phyloP scores from a whole-genome alignment of 129 eudicot genomes.

The Centella asiatica region DNA sequence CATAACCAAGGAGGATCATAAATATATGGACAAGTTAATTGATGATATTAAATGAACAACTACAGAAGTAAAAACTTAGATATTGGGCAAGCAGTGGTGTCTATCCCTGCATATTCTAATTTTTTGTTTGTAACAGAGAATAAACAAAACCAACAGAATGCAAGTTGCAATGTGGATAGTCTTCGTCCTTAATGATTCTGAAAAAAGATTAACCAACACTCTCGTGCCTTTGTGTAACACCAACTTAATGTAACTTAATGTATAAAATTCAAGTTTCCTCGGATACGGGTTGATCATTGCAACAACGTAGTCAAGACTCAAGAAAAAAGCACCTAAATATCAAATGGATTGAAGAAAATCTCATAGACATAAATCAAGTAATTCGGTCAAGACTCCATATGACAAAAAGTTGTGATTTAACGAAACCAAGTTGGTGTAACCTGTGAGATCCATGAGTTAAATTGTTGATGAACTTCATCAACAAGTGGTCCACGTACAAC shows the following conservation, averaged over 20 bases:
- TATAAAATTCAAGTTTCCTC: too few relatives aligned
- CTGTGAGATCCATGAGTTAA: constrained; percentile 85
- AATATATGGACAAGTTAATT: not conserved
- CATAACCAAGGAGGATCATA: not conserved
- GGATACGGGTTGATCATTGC: not conserved
- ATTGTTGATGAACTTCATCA: constrained; percentile 84
- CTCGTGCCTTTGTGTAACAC: not conserved
- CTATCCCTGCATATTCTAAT: too few relatives aligned
- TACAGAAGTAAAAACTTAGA: too few relatives aligned
- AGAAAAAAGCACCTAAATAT: not conserved
- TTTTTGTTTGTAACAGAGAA: too few relatives aligned
- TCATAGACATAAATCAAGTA: not conserved
- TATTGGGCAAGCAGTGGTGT: too few relatives aligned
- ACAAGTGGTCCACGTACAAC: constrained; percentile 77
- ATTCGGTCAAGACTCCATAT: not conserved
- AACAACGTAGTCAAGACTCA: not conserved
- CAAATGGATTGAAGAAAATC: not conserved
- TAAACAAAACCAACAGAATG: too few relatives aligned
- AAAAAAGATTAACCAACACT: not conserved
- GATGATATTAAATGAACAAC: too few relatives aligned
- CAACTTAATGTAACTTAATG: too few relatives aligned
- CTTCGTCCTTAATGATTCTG: not conserved
- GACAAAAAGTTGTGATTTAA: not conserved
- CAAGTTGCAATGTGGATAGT: too few relatives aligned
- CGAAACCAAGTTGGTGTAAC: constrained; percentile 13